Evolutionary conservation across 345 rosid genomes (phyloP), one percentile per base, ranked within the genome.

Genomic region (Citrus australasica): DNA sequence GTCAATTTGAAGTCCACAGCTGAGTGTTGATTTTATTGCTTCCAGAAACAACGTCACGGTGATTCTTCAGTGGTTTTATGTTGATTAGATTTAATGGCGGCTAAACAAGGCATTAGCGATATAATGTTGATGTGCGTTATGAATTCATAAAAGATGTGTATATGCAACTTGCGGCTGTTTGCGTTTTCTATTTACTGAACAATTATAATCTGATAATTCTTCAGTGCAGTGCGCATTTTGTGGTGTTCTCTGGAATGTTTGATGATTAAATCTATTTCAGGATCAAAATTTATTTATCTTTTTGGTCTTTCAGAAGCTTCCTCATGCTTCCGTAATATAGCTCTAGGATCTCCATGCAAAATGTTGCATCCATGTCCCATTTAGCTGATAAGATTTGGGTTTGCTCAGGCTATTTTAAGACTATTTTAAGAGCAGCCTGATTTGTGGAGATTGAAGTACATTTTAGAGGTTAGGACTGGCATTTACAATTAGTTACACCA

Each of bases 391-490:
- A 55, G 64, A 71, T 55, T 58, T 60, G 67, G 37, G 37, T 37
- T 21, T 75, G 28, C 61, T 5, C 19, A 48, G 30, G 32, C 40
- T 75, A 64, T 30, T 63, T 17, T 75, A 32, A 19, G 24, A 42
- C 40, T 75, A 63, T 30, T 63, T 17, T 75, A 32, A 19, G 24
- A 28, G 62, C 40, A 9, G 22, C 21, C 48, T 32, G 82, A 58
- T 59, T 61, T 73, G 10, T 76, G 73, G 73, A 55, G 21, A 19
- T 64, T n/a, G 55, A 56, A 62, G 67, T 61, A 71, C 48, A 30
- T 70, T 75, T 22, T 65, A 1, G 67, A 21, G 32, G 28, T 71
- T 22, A 37, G 27, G 8, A 21, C 28, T 79, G 59, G 30, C 4
- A n/a, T 16, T 69, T 51, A 2, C 17, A 69, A 55, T 74, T 74